Evolutionary conservation across 768 basidiomycete genomes (phyloP).

Genomic region (Pleurotus citrinopileatus): DNA sequence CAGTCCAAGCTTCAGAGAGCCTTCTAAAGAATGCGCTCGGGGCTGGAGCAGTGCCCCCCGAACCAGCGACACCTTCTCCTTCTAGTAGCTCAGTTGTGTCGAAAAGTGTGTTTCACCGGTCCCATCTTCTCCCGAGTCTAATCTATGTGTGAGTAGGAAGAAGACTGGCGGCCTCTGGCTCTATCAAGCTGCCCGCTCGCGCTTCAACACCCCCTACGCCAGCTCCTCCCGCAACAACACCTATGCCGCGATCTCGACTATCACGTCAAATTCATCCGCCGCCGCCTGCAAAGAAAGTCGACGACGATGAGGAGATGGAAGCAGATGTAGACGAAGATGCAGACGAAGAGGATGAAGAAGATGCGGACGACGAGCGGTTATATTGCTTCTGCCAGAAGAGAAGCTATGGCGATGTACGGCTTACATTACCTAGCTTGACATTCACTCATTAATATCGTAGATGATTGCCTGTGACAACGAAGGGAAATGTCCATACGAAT

Average conservation of each 20-base stretch:
- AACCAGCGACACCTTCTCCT: neutral
- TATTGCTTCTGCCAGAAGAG: constrained; percentile 43
- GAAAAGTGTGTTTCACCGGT: neutral
- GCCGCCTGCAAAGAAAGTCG: constrained; percentile 3
- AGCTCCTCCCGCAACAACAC: constrained; percentile 18
- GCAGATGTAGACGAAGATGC: constrained; percentile 14
- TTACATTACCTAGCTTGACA: neutral
- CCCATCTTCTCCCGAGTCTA: neutral
- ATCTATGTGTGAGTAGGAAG: constrained; percentile 25
- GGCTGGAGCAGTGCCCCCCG: neutral
- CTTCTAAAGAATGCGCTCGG: neutral
- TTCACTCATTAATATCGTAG: constrained; percentile 10
- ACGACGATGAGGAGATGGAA: constrained; percentile 18
- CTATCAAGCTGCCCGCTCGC: constrained; percentile 34
- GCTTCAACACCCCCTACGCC: constrained; percentile 19
- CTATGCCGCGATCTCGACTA: constrained; percentile 29
- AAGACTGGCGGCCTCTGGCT: constrained; percentile 28
- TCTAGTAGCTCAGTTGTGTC: neutral
- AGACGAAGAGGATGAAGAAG: constrained; percentile 22
- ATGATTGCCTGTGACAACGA: constrained; percentile 58
- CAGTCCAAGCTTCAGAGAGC: neutral
- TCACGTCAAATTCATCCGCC: constrained; percentile 31
- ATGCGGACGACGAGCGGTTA: constrained; percentile 29
- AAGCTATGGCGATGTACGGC: constrained; percentile 38
- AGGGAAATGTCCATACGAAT: constrained; percentile 43